Percentiles rank a stretch among this genome's conserved stretches.
Conservation (phyloP, 805 yeast species). For the Starmerella cellae region DNA sequence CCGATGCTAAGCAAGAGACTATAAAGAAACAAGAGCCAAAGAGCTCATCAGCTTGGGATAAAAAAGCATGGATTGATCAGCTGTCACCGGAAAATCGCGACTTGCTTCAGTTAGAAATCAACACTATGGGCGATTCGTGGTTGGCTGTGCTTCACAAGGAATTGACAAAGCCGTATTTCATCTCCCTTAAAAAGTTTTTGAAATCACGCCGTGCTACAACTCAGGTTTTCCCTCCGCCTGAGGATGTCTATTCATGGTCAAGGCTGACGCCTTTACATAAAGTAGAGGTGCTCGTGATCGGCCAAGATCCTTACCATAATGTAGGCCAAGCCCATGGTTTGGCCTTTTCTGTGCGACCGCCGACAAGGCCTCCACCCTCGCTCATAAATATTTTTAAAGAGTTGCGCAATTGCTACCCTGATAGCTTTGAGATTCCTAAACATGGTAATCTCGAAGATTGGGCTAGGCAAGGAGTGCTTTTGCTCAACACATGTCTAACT, state of each 20-base stretch:
- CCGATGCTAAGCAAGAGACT: too few relatives aligned
- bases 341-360: slow-evolving; percentile 81
- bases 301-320: slow-evolving; percentile 96
- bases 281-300: slow-evolving; percentile 69
- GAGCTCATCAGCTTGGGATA: slow-evolving; percentile 34
- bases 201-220: slow-evolving; percentile 33
- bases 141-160: slow-evolving; percentile 53
- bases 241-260: slow-evolving; percentile 84
- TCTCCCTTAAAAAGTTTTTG: slow-evolving; percentile 55
- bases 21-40: too few relatives aligned
- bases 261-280: slow-evolving; percentile 61
- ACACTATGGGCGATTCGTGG: slow-evolving; percentile 68
- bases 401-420: slow-evolving; percentile 51
- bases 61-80: slow-evolving; percentile 37
- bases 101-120: slow-evolving; percentile 52
- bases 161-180: slow-evolving; percentile 72
- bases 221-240: slow-evolving; percentile 63
- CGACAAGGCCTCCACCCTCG: slow-evolving; percentile 80
- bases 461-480: slow-evolving; percentile 77
- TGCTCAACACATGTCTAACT: slow-evolving; percentile 78
- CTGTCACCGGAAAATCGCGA: slow-evolving; percentile 37
- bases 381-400: slow-evolving; percentile 76
- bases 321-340: slow-evolving; percentile 89
- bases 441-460: slow-evolving; percentile 64
- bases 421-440: slow-evolving; percentile 45